Conservation (phyloP, 148 eudicot species). For the Silene uniflora region DNA sequence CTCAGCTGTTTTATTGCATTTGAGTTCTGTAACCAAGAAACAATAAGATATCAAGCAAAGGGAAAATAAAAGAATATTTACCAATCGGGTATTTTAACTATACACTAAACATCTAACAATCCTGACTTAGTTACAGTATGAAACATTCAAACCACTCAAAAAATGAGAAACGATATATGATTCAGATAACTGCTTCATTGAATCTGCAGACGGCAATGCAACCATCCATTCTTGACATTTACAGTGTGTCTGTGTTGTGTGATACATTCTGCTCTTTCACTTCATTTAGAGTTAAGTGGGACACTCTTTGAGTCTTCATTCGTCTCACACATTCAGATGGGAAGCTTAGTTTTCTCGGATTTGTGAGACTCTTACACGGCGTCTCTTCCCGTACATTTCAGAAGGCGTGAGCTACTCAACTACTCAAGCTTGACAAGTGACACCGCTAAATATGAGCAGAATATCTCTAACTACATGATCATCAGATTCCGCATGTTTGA, state of each 20-base stretch:
- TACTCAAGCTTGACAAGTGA: too few species aligned
- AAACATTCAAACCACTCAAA: conserved; percentile 2
- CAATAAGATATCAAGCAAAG: neutral
- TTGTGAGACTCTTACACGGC: too few species aligned
- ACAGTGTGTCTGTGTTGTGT: neutral
- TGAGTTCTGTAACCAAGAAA: neutral
- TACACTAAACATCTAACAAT: conserved; percentile 14
- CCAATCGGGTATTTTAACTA: neutral
- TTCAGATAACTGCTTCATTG: neutral
- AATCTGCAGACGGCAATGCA: neutral
- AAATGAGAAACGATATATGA: neutral
- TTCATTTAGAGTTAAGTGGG: neutral
- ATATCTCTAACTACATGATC: too few species aligned
- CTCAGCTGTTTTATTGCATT: neutral
- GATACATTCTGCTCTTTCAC: neutral
- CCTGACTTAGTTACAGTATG: neutral
- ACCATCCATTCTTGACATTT: too few species aligned
- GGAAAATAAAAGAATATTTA: neutral
- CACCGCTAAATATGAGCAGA: too few species aligned
- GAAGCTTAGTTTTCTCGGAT: too few species aligned
- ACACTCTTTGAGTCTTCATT: neutral
- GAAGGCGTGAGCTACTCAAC: too few species aligned
- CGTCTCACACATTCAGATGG: too few species aligned
- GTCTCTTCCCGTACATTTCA: too few species aligned
- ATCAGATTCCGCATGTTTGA: too few species aligned